phyloP scores from a whole-genome alignment of 2,329 filamentous ascomycete genomes.

The Penicillium corylophilum region DNA sequence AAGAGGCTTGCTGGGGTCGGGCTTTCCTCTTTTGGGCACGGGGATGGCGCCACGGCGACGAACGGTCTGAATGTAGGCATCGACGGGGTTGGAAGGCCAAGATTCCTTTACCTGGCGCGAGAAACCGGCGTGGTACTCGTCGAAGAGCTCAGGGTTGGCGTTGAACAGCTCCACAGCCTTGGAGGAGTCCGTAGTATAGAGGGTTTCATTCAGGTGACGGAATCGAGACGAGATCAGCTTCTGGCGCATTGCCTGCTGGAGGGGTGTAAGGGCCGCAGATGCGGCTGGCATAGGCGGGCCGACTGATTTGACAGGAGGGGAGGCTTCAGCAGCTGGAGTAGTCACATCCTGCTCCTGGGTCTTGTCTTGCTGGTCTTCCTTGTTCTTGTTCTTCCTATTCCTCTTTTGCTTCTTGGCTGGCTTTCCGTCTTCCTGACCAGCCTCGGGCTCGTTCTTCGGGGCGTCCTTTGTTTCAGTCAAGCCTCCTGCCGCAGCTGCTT shows the following conservation, averaged over 20 bases:
- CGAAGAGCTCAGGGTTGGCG: conserved; percentile 86
- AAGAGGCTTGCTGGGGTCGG: conserved; percentile 25
- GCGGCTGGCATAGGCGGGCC: conserved; percentile 44
- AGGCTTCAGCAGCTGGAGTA: conserved; percentile 6
- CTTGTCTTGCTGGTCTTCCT: conserved; percentile 26
- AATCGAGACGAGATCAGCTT: conserved; percentile 95
- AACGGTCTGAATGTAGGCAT: conserved; percentile 76
- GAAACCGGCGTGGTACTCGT: conserved; percentile 95
- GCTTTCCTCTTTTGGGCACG: conserved; percentile 42
- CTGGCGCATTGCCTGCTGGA: conserved; percentile 90
- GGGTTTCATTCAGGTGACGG: conserved; percentile 92
- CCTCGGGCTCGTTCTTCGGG: conserved; percentile 17
- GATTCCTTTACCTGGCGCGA: conserved; percentile 83
- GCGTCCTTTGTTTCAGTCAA: conserved; percentile 21
- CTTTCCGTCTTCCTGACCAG: conserved; percentile 30
- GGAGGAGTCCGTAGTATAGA: conserved; percentile 86
- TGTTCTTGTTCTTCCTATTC: conserved; percentile 34
- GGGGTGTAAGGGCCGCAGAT: conserved; percentile 72
- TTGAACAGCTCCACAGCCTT: conserved; percentile 82
- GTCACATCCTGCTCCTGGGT: conserved; percentile 16
- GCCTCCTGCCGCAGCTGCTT: conserved; percentile 20
- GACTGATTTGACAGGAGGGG: conserved; percentile 13
- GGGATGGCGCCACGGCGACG: conserved; percentile 61
- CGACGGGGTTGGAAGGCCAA: conserved; percentile 96
- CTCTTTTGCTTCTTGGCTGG: conserved; percentile 31